A percentile compares a stretch with the other conserved stretches of the same genome.
Evolutionary conservation across 768 basidiomycete genomes (phyloP).

Genomic region (Naganishia vishniacii): DNA sequence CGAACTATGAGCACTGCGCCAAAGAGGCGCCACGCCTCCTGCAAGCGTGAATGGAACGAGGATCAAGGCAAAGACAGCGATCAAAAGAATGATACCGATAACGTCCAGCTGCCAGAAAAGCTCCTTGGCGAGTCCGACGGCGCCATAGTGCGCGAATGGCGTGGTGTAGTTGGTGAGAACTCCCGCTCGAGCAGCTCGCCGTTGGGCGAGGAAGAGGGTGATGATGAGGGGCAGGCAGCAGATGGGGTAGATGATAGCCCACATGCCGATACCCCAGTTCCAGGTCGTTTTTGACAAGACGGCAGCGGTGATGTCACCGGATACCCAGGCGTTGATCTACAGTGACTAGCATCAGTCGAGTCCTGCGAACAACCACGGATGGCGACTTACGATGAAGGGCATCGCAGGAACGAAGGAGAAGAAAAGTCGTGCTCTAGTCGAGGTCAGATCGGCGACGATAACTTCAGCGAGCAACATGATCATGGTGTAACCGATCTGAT

Average conservation of each 20-base stretch:
- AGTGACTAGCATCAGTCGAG: neutral
- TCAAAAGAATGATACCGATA: constrained; percentile 43
- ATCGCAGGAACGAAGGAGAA: constrained; percentile 44
- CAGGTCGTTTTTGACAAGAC: constrained; percentile 35
- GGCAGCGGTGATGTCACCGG: constrained; percentile 35
- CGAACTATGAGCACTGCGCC: too few relatives aligned
- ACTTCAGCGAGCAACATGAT: constrained; percentile 42
- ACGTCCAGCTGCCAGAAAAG: constrained; percentile 48
- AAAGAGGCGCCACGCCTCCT: constrained; percentile 23
- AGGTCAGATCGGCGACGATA: constrained; percentile 44
- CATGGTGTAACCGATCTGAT: constrained; percentile 44
- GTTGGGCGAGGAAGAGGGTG: constrained; percentile 32
- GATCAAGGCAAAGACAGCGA: constrained; percentile 41
- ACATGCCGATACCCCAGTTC: constrained; percentile 46
- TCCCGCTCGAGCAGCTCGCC: constrained; percentile 31
- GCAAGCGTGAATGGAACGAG: constrained; percentile 48
- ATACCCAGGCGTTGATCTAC: constrained; percentile 46
- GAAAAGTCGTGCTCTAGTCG: constrained; percentile 37
- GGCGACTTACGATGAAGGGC: constrained; percentile 34
- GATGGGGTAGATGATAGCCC: constrained; percentile 44
- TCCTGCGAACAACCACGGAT: neutral
- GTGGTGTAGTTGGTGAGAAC: constrained; percentile 24
- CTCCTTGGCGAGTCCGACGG: constrained; percentile 21
- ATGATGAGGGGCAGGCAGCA: constrained; percentile 30
- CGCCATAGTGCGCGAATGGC: constrained; percentile 9